Evolutionary conservation across 495 filamentous ascomycete species (phyloP).

Genomic region (Glarea lozoyensis): DNA sequence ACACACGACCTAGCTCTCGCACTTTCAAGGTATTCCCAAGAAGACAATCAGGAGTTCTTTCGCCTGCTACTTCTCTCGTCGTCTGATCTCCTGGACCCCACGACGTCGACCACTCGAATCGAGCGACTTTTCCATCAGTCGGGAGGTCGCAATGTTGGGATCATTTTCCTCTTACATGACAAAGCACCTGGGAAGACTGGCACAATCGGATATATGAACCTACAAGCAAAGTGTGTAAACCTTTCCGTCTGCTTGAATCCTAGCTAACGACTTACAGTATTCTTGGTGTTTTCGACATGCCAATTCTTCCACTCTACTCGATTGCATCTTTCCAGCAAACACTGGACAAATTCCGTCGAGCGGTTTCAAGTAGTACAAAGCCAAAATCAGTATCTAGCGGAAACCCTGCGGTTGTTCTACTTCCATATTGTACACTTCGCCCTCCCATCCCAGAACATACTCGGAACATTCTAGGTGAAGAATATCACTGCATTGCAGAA

Average conservation of each 20-base stretch:
- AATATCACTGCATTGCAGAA: slow-evolving; percentile 36
- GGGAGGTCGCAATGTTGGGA: slow-evolving; percentile 32
- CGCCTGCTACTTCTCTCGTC: slow-evolving; percentile 46
- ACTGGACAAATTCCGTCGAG: slow-evolving; percentile 15
- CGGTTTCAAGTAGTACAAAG: slow-evolving; percentile 6
- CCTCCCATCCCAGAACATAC: slow-evolving; percentile 31
- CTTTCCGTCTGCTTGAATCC: neutral
- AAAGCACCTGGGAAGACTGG: slow-evolving; percentile 10
- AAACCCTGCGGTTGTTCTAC: slow-evolving; percentile 25
- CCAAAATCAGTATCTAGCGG: neutral
- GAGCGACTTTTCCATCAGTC: slow-evolving; percentile 36
- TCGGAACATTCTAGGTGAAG: slow-evolving; percentile 38
- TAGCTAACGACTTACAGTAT: slow-evolving; percentile 5
- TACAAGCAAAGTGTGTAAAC: slow-evolving; percentile 29
- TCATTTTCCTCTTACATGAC: slow-evolving; percentile 45
- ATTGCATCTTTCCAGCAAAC: slow-evolving; percentile 20
- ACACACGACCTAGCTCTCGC: slow-evolving; percentile 48
- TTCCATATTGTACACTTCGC: slow-evolving; percentile 36
- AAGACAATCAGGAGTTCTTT: slow-evolving; percentile 21
- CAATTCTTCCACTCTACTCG: slow-evolving; percentile 29
- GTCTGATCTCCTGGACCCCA: slow-evolving; percentile 26
- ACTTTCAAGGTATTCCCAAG: slow-evolving; percentile 16
- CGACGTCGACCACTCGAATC: slow-evolving; percentile 31
- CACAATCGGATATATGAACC: slow-evolving; percentile 28
- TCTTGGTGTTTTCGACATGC: slow-evolving; percentile 13